phyloP scores from a whole-genome alignment of 2,329 filamentous ascomycete species.

The Neophaeococcomyces mojaviensis region DNA sequence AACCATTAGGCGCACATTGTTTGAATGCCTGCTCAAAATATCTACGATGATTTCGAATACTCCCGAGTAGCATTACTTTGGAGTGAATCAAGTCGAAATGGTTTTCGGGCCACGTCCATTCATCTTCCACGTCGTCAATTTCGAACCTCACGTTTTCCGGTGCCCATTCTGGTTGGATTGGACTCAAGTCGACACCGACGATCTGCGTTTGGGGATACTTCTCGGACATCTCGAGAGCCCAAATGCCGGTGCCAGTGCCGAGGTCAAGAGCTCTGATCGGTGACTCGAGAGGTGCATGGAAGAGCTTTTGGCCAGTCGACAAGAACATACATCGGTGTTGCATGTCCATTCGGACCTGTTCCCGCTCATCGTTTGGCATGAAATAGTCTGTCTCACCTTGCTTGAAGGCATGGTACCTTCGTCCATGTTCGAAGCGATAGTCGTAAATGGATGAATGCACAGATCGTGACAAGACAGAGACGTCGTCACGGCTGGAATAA shows the following conservation, averaged over 20 bases:
- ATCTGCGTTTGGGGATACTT: constrained; percentile 29
- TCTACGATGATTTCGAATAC: constrained; percentile 22
- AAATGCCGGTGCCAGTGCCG: constrained; percentile 36
- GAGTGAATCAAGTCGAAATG: constrained; percentile 28
- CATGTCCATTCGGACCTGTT: constrained; percentile 35
- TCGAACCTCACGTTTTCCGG: constrained; percentile 50
- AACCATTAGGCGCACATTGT: constrained; percentile 10
- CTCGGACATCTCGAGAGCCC: constrained; percentile 36
- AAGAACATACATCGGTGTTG: constrained; percentile 28
- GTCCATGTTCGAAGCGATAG: constrained; percentile 28
- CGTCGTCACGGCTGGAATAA: constrained; percentile 8
- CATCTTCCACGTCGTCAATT: constrained; percentile 51
- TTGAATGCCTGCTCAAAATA: constrained; percentile 15
- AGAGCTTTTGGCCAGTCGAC: constrained; percentile 9
- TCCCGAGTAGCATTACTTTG: constrained; percentile 20
- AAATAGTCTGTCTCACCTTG: constrained; percentile 30
- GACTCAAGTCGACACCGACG: constrained; percentile 32
- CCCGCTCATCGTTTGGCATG: constrained; percentile 37
- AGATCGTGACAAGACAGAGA: constrained; percentile 9
- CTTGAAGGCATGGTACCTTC: constrained; percentile 30
- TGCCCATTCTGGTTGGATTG: constrained; percentile 35
- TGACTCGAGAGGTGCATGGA: constrained; percentile 8
- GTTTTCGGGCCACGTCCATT: constrained; percentile 41
- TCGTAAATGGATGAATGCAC: constrained; percentile 13
- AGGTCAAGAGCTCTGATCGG: constrained; percentile 30